Evolutionary conservation across 805 yeast species (phyloP).

Genomic region (Metahyphopichia silvanorum): DNA sequence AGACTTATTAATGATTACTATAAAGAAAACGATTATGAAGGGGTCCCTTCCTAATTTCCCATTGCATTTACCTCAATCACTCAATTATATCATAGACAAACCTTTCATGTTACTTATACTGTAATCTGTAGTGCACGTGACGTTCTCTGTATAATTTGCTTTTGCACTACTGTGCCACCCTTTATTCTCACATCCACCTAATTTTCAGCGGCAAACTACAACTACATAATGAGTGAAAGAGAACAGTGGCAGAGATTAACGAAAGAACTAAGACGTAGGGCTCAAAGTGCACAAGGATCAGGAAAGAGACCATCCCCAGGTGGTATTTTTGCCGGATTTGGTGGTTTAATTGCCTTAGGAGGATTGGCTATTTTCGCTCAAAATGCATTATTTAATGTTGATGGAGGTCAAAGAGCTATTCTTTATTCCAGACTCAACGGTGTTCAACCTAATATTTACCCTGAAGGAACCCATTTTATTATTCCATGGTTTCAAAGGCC

Average conservation of each 20-base stretch:
- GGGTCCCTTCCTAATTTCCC: slow-evolving; percentile 82
- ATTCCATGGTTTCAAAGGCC: slow-evolving; percentile 96
- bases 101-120: no score
- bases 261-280: slow-evolving; percentile 40
- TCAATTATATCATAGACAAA: no score
- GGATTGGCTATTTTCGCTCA: slow-evolving; percentile 40
- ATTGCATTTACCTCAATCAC: no score
- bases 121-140: no score
- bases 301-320: slow-evolving; percentile 33
- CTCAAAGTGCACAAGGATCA: slow-evolving; percentile 22
- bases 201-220: no score
- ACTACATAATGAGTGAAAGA: slow-evolving; percentile 30
- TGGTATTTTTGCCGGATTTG: slow-evolving; percentile 39
- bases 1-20: slow-evolving; percentile 52
- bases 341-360: slow-evolving; percentile 38
- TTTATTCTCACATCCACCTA: no score
- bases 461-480: slow-evolving; percentile 93
- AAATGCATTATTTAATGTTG: slow-evolving; percentile 60
- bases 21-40: slow-evolving; percentile 70
- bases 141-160: no score
- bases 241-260: slow-evolving; percentile 41
- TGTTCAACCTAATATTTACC: slow-evolving; percentile 74
- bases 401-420: slow-evolving; percentile 98
- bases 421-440: slow-evolving; percentile 87
- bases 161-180: no score